Percentiles rank a stretch among this genome's conserved stretches.
Conservation (phyloP, 768 basidiomycete genomes). For the Cystobasidium tubakii region DNA sequence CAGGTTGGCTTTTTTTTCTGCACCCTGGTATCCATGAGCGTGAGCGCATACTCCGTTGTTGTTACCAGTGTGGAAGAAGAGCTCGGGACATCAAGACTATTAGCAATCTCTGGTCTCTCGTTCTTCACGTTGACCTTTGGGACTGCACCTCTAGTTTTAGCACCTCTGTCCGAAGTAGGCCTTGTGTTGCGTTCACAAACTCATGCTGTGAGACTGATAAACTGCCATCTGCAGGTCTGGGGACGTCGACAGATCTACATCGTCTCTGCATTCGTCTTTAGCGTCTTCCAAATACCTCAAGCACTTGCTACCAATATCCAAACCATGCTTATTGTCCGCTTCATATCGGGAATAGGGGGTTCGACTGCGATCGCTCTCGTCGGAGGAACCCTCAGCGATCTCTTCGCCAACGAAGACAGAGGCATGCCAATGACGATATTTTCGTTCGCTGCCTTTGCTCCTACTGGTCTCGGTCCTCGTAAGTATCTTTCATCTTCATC, state of each 20-base stretch:
- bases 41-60: slow-evolving; percentile 9
- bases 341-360: slow-evolving; percentile 32
- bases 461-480: slow-evolving; percentile 15
- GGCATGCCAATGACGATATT: slow-evolving; percentile 23
- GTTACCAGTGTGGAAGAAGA: background rate
- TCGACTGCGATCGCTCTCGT: slow-evolving; percentile 26
- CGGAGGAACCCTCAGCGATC: slow-evolving; percentile 29
- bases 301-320: slow-evolving; percentile 29
- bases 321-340: slow-evolving; percentile 34
- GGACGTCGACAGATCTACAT: slow-evolving; percentile 32
- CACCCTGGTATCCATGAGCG: slow-evolving; percentile 21
- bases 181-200: background rate
- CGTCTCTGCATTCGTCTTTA: slow-evolving; percentile 19
- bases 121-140: slow-evolving; percentile 34
- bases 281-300: slow-evolving; percentile 33
- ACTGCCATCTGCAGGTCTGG: slow-evolving; percentile 18
- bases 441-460: slow-evolving; percentile 16
- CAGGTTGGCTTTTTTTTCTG: slow-evolving; percentile 17
- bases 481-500: background rate
- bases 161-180: slow-evolving; percentile 28
- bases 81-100: background rate
- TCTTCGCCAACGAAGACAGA: slow-evolving; percentile 26
- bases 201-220: no score
- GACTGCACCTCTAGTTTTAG: slow-evolving; percentile 11
- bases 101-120: slow-evolving; percentile 23